Evolutionary conservation across 2,329 filamentous ascomycete genomes (phyloP).

Genomic region (Nothophaeocryptopus gaeumannii): DNA sequence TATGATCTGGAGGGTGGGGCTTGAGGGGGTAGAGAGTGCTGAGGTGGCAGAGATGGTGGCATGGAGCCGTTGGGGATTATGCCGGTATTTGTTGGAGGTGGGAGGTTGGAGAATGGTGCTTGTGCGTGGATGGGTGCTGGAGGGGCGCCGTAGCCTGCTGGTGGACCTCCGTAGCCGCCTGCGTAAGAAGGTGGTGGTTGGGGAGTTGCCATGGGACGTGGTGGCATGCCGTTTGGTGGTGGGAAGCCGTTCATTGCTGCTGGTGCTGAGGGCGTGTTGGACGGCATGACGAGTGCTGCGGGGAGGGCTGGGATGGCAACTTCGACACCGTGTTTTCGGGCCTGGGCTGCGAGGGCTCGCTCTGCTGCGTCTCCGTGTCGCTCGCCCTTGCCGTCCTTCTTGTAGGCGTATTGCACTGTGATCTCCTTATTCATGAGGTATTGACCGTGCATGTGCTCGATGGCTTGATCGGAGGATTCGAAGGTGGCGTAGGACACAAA

Average conservation of each 20-base stretch:
- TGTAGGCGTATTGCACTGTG: slow-evolving; percentile 96
- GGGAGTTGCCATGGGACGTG: slow-evolving; percentile 15
- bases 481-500: slow-evolving; percentile 94
- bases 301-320: slow-evolving; percentile 75
- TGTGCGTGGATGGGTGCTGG: slow-evolving; percentile 8
- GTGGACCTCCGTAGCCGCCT: slow-evolving; percentile 9
- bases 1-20: slow-evolving; percentile 20
- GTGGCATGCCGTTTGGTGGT: slow-evolving; percentile 38
- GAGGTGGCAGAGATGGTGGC: slow-evolving; percentile 13
- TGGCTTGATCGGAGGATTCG: slow-evolving; percentile 87
- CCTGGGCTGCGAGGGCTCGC: slow-evolving; percentile 83
- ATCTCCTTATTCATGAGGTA: slow-evolving; percentile 97
- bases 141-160: slow-evolving; percentile 13
- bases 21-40: slow-evolving; percentile 4
- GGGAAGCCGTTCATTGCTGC: slow-evolving; percentile 39
- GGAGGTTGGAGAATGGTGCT: slow-evolving; percentile 5
- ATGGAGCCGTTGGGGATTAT: slow-evolving; percentile 14
- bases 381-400: slow-evolving; percentile 97
- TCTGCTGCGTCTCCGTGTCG: slow-evolving; percentile 93
- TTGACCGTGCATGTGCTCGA: slow-evolving; percentile 90
- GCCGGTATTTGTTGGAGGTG: slow-evolving; percentile 16
- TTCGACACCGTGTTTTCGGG: slow-evolving; percentile 89
- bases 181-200: slow-evolving; percentile 22
- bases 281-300: slow-evolving; percentile 62
- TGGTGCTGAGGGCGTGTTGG: slow-evolving; percentile 41